A percentile compares a stretch with the other conserved stretches of the same genome.
Conservation (phyloP, 306 rosid genomes). For the Trifolium repens region DNA sequence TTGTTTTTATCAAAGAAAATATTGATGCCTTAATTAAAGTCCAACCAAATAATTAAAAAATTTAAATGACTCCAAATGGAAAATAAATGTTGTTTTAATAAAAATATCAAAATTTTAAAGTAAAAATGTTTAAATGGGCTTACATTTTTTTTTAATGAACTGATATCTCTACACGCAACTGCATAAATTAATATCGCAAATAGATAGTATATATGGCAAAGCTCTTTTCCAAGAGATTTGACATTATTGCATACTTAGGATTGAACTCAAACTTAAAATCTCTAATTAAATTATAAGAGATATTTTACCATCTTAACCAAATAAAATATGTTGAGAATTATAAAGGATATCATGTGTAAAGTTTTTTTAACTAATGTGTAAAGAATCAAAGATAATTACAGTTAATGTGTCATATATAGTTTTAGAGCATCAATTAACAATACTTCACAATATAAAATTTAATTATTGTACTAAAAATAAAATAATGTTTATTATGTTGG, state of each 20-base stretch:
- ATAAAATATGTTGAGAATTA: not conserved
- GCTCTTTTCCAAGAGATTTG: no score
- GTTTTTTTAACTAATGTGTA: not conserved
- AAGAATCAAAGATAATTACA: not conserved
- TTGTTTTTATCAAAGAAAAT: slow-evolving; percentile 37
- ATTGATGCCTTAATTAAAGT: slow-evolving; percentile 37
- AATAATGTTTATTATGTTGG: slow-evolving; percentile 28
- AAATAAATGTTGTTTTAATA: not conserved
- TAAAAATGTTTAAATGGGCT: not conserved
- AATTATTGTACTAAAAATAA: not conserved
- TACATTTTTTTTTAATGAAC: not conserved
- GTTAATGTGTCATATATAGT: slow-evolving; percentile 9
- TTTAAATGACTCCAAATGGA: slow-evolving; percentile 34
- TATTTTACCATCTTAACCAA: no score
- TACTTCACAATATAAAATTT: not conserved
- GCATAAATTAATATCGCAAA: no score
- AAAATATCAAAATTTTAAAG: not conserved
- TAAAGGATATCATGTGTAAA: not conserved
- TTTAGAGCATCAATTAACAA: slow-evolving; percentile 20
- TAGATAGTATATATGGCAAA: no score
- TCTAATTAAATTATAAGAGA: no score
- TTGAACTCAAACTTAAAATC: no score
- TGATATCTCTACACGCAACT: no score
- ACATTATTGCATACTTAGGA: no score
- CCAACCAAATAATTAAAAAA: slow-evolving; percentile 32